Evolutionary conservation across 345 rosid species (phyloP), one percentile per base, ranked within the genome.

Genomic region (Limnanthes douglasii): DNA sequence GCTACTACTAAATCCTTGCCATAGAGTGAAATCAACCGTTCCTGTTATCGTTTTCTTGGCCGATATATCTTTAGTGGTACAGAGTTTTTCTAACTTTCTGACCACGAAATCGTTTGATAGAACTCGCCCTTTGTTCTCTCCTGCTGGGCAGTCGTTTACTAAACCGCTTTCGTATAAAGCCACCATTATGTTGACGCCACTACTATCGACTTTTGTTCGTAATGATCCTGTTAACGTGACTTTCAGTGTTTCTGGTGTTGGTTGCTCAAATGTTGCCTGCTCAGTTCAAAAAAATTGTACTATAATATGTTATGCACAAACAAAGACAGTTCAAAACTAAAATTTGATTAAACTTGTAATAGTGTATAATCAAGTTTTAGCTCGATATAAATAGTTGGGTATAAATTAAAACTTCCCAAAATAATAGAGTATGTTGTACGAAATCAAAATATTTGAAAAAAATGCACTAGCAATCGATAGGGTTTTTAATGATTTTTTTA

Each of bases 41-140:
- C 68, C 86, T 5, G 84, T 61, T 6, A 86, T 48, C 1, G 56
- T 54, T 47, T 72, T 81, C 67, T 60, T 77, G 13, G 75, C 53
- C 1, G 78, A 47, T 17, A 66, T 34, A 44, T 80, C 86, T 44
- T 64, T 72, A 28, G 74, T 72, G 4, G 67, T 60, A 40, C 78
- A 61, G 37, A 86, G 66, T 43, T 68, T 85, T 51, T 74, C 85
- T 1, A 79, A 66, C 68, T 54, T 80, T 48, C 93, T 61, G n/a
- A 85, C 90, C 7, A 85, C 75, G 4, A 54, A 73, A 55, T 85
- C 90, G 45, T 74, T 76, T 11, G 83, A 53, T 11, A 85, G 41
- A 10, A 85, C 73, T 14, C 67, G 63, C 10, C 79, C 90, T 47
- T 67, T 68, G 60, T 78, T 84, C 48, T 84, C 95, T 28, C 95